A percentile compares a stretch with the other conserved stretches of the same genome.
phyloP scores from a whole-genome alignment of 345 rosid genomes.

The Melaleuca quinquenervia region DNA sequence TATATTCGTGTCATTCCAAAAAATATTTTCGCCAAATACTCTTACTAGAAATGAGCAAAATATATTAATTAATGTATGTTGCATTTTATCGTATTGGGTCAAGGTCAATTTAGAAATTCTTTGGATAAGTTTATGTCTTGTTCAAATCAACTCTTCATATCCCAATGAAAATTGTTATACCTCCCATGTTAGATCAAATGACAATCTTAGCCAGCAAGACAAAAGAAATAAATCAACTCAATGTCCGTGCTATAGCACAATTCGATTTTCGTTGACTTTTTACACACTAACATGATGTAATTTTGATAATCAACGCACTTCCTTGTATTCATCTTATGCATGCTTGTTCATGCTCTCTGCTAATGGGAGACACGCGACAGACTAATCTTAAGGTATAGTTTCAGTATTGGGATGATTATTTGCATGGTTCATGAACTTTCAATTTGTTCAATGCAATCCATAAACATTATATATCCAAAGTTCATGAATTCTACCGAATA shows the following conservation, averaged over 20 bases:
- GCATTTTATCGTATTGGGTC: neutral
- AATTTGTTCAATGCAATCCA: too few relatives aligned
- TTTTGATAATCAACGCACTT: neutral
- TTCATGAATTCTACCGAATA: too few relatives aligned
- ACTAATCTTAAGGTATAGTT: neutral
- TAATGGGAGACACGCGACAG: neutral
- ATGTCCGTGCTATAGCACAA: fast-evolving
- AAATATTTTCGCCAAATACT: neutral
- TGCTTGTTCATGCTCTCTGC: neutral
- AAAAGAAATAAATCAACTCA: neutral
- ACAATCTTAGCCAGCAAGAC: neutral
- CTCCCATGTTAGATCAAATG: neutral
- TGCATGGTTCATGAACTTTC: too few relatives aligned
- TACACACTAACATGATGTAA: neutral
- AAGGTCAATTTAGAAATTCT: neutral
- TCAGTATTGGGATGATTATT: neutral
- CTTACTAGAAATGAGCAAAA: neutral
- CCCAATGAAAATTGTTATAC: neutral
- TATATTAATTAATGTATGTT: neutral
- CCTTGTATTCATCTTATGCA: neutral
- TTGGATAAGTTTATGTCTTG: neutral
- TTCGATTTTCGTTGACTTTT: neutral
- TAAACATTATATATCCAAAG: too few relatives aligned
- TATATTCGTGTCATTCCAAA: neutral
- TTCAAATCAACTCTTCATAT: neutral